phyloP scores from a whole-genome alignment of 176 grass and related monocot species.

The Calamus simplicifolius region DNA sequence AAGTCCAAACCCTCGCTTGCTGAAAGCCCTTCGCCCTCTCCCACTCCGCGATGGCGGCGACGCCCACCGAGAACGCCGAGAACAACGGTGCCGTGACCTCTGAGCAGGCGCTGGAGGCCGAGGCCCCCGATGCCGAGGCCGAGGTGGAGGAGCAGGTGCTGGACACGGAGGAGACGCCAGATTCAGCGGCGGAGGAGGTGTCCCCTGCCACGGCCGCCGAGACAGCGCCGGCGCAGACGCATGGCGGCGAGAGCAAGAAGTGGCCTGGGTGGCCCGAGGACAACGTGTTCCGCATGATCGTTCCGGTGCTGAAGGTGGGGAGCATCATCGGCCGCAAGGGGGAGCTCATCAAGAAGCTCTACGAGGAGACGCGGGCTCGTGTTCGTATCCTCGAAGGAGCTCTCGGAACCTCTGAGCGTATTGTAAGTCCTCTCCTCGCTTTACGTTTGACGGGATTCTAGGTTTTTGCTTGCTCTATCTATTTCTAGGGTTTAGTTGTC shows the following conservation, averaged over 20 bases:
- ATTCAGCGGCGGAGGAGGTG: too few relatives aligned
- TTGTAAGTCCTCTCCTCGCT: constrained; percentile 40
- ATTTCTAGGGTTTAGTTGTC: background rate
- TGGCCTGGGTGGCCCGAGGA: constrained; percentile 96
- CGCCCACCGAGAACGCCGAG: background rate
- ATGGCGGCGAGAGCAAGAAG: constrained; percentile 33
- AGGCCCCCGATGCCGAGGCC: constrained; percentile 14
- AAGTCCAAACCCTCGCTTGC: too few relatives aligned
- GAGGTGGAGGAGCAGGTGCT: background rate
- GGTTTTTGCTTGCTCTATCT: background rate
- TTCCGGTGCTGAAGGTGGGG: constrained; percentile 76
- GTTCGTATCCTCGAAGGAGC: constrained; percentile 77
- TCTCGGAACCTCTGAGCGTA: constrained; percentile 61
- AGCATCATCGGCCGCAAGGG: constrained; percentile 96
- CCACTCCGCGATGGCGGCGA: background rate
- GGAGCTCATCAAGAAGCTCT: constrained; percentile 82
- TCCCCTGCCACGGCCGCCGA: background rate
- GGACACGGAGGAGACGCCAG: background rate
- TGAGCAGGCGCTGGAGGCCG: constrained; percentile 22
- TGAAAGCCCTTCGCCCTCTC: background rate
- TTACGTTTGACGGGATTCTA: background rate
- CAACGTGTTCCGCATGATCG: constrained; percentile 74
- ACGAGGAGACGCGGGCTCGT: constrained; percentile 85
- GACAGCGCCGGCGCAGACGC: constrained; percentile 8
- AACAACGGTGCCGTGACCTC: background rate